Conservation (phyloP, 805 yeast species). For the Vanderwaltozyma yarrowii region DNA sequence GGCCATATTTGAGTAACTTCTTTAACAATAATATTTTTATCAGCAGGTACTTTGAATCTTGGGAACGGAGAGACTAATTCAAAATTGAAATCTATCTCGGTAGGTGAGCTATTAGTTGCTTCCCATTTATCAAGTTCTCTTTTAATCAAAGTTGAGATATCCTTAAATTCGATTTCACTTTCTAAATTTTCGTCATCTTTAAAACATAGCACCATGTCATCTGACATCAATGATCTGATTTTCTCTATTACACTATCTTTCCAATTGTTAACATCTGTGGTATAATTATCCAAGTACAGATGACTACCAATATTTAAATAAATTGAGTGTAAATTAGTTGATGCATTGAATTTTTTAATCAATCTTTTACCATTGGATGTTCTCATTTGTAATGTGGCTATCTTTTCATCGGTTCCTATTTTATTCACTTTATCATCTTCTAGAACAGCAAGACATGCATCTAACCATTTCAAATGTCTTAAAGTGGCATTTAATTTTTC, state of each 20-base stretch:
- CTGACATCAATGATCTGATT: constrained; percentile 9
- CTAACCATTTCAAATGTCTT: constrained; percentile 16
- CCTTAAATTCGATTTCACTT: constrained; percentile 6
- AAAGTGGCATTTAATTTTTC: constrained; percentile 11
- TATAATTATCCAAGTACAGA: constrained; percentile 26
- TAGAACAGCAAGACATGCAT: constrained; percentile 8
- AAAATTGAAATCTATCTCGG: constrained; percentile 39
- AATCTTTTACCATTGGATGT: constrained; percentile 24
- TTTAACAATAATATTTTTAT: constrained; percentile 24
- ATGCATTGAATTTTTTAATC: constrained; percentile 15
- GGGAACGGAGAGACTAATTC: constrained; percentile 56
- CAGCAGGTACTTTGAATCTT: constrained; percentile 36
- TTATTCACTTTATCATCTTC: not conserved
- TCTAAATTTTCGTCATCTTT: constrained; percentile 6
- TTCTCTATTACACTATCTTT: constrained; percentile 41
- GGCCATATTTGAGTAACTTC: constrained; percentile 51
- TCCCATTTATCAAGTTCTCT: constrained; percentile 11
- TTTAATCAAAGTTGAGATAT: constrained; percentile 6
- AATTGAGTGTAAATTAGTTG: constrained; percentile 14
- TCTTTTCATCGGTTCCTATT: not conserved
- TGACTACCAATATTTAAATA: constrained; percentile 20
- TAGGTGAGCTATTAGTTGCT: not conserved
- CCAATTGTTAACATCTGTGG: constrained; percentile 69
- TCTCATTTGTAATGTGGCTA: constrained; percentile 25
- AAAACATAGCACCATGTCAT: constrained; percentile 15